Evolutionary conservation across 2,329 filamentous ascomycete species (phyloP).

Genomic region (Pseudogymnoascus sp.): DNA sequence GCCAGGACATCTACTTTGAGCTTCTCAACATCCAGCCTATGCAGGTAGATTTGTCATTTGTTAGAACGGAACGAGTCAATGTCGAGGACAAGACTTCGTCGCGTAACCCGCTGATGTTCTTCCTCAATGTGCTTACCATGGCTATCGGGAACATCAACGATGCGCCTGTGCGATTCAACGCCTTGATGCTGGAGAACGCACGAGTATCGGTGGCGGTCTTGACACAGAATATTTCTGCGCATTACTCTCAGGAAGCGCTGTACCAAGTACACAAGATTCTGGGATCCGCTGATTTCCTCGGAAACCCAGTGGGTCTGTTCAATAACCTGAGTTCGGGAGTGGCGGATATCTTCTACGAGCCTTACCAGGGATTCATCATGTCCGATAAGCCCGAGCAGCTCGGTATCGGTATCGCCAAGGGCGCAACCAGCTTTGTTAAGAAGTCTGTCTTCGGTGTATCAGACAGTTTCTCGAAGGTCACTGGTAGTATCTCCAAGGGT

Average conservation of each 20-base stretch:
- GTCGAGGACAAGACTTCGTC: slow-evolving; percentile 89
- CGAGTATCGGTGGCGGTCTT: slow-evolving; percentile 79
- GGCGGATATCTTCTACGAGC: slow-evolving; percentile 97
- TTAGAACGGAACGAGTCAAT: slow-evolving; percentile 92
- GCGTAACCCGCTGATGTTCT: slow-evolving; percentile 94
- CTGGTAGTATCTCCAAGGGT: slow-evolving; percentile 93
- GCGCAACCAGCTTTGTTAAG: slow-evolving; percentile 93
- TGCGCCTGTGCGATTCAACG: slow-evolving; percentile 86
- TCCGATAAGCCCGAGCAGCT: slow-evolving; percentile 93
- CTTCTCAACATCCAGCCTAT: slow-evolving; percentile 94
- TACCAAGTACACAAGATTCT: slow-evolving; percentile 96
- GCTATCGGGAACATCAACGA: slow-evolving; percentile 99
- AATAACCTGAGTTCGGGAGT: slow-evolving; percentile 97
- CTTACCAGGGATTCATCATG: slow-evolving; percentile 94
- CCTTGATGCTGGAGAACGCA: slow-evolving; percentile 89
- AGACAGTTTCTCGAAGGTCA: slow-evolving; percentile 96
- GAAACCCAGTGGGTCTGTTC: slow-evolving; percentile 94
- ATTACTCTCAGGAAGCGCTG: slow-evolving; percentile 94
- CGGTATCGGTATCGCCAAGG: slow-evolving; percentile 89
- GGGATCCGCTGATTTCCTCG: slow-evolving; percentile 92
- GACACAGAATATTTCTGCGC: slow-evolving; percentile 76
- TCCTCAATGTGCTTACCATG: slow-evolving; percentile 98
- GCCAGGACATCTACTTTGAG: slow-evolving; percentile 97
- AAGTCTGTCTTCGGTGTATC: slow-evolving; percentile 97
- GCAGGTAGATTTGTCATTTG: slow-evolving; percentile 95